A percentile compares a stretch with the other conserved stretches of the same genome.
phyloP scores from a whole-genome alignment of 148 eudicot genomes.

The Pharnaceum exiguum region DNA sequence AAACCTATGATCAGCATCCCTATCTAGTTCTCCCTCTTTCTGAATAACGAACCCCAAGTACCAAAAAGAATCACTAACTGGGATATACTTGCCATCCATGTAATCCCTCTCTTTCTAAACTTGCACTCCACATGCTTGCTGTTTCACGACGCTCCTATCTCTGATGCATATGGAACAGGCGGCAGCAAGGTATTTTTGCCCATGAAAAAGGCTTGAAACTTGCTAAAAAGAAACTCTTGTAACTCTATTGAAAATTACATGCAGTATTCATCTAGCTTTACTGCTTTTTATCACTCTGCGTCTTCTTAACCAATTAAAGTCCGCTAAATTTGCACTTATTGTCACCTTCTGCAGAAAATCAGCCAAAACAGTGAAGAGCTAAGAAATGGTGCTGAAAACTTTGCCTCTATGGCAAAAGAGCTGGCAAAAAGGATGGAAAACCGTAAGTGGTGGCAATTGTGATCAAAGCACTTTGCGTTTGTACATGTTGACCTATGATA shows the following conservation, averaged over 20 bases:
- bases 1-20: too few relatives aligned
- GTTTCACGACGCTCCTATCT: too few relatives aligned
- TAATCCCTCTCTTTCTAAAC: too few relatives aligned
- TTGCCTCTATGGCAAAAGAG: conserved; percentile 74
- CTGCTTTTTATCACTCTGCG: background rate
- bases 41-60: too few relatives aligned
- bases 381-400: conserved; percentile 69
- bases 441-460: conserved; percentile 91
- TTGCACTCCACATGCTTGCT: too few relatives aligned
- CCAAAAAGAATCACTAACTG: too few relatives aligned
- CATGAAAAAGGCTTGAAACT: background rate
- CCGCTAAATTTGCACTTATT: background rate
- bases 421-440: conserved; percentile 78
- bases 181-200: too few relatives aligned
- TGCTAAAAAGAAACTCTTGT: too few relatives aligned
- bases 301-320: background rate
- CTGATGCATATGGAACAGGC: too few relatives aligned
- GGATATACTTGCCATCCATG: too few relatives aligned
- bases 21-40: too few relatives aligned
- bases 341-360: conserved; percentile 45
- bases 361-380: conserved; percentile 66
- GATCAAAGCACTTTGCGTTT: conserved; percentile 8
- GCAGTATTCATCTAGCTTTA: background rate
- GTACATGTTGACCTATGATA: background rate
- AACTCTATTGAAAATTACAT: background rate